Conservation (phyloP, 176 grass and related monocot species). For the Rhipidocladum racemiflorum region DNA sequence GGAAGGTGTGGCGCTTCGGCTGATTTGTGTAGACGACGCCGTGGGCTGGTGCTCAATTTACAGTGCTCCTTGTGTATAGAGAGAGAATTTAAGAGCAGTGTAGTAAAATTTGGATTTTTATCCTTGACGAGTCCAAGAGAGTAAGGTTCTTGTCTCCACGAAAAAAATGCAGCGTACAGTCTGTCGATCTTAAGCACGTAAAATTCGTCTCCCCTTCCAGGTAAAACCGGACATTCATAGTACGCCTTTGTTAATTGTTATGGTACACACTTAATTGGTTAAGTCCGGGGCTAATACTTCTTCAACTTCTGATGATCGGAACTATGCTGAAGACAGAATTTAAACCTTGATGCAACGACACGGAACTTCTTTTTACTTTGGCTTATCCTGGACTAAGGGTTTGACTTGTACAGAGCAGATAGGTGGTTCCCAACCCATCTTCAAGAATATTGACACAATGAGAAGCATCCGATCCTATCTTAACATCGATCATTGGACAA, state of each 20-base stretch:
- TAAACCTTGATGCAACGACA: neutral
- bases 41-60: conserved; percentile 14
- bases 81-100: neutral
- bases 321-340: neutral
- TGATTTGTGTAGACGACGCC: neutral
- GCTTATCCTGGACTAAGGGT: neutral
- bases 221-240: neutral
- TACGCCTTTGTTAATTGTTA: neutral
- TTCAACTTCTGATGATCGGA: neutral
- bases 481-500: neutral
- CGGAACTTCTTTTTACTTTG: neutral
- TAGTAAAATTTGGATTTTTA: neutral
- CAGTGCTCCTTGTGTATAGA: neutral
- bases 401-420: neutral
- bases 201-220: neutral
- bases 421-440: neutral
- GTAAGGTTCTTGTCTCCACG: neutral
- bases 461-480: neutral
- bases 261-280: neutral
- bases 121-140: neutral
- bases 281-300: neutral
- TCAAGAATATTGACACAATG: neutral
- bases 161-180: neutral
- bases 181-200: neutral
- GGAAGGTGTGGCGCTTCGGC: neutral